Conservation (phyloP, 2,329 filamentous ascomycete genomes). For the Ophiocordyceps polyrhachis-furcata region DNA sequence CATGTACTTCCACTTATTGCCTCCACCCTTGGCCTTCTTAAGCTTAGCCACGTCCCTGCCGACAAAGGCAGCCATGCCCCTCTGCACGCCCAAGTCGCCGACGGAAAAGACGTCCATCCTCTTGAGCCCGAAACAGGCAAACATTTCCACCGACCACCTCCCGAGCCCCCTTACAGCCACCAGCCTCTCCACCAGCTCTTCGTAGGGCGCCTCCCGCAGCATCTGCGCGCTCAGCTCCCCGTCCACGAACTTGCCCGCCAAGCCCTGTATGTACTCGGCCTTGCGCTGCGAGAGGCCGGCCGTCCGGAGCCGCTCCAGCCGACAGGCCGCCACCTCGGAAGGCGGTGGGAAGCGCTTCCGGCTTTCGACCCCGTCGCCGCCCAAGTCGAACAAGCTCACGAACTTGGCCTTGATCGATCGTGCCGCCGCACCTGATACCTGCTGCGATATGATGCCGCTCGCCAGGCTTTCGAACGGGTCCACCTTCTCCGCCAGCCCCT, state of each 20-base stretch:
- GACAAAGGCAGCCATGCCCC: conserved; percentile 77
- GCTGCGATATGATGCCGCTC: conserved; percentile 86
- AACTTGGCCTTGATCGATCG: conserved; percentile 79
- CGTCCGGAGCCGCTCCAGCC: conserved; percentile 52
- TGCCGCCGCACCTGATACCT: conserved; percentile 86
- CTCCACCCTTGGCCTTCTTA: conserved; percentile 59
- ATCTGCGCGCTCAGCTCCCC: conserved; percentile 61
- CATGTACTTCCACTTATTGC: conserved; percentile 90
- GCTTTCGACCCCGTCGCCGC: too few relatives aligned
- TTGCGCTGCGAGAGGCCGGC: conserved; percentile 88
- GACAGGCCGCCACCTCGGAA: conserved; percentile 43
- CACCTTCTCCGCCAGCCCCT: conserved; percentile 65
- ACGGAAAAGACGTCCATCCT: conserved; percentile 84
- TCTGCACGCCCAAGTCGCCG: conserved; percentile 83
- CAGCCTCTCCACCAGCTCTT: conserved; percentile 65
- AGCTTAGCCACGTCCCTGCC: conserved; percentile 71
- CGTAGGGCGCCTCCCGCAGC: conserved; percentile 63
- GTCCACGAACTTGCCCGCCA: conserved; percentile 60
- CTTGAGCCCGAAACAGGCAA: conserved; percentile 89
- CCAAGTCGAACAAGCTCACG: conserved; percentile 45
- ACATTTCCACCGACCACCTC: conserved; percentile 93
- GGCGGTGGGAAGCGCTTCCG: conserved; percentile 60
- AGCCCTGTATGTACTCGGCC: conserved; percentile 79
- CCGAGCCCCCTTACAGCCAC: conserved; percentile 77
- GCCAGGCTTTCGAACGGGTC: conserved; percentile 75